Conservation (phyloP, 306 rosid species). For the Vicia faba region DNA sequence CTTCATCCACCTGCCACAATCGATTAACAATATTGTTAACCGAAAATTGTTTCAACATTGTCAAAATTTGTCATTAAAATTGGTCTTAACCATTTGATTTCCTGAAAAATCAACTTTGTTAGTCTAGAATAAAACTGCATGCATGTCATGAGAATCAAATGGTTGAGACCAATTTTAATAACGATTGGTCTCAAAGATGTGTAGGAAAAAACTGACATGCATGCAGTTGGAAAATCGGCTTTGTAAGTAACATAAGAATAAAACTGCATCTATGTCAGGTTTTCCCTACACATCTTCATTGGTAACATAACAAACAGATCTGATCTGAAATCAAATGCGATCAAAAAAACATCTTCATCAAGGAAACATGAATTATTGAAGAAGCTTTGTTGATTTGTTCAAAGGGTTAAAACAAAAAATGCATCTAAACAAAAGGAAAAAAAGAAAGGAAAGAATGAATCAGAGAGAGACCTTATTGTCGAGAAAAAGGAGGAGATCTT, state of each 20-base stretch:
- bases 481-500: conserved; percentile 59
- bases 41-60: neutral
- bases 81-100: too few relatives aligned
- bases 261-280: neutral
- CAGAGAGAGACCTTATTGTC: conserved; percentile 58
- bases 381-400: neutral
- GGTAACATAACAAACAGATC: conserved; percentile 22
- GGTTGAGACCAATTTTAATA: too few relatives aligned
- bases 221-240: too few relatives aligned
- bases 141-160: neutral
- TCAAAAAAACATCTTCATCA: too few relatives aligned
- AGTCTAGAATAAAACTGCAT: neutral
- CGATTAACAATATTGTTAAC: neutral
- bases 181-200: too few relatives aligned
- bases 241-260: neutral
- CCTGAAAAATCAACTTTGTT: too few relatives aligned
- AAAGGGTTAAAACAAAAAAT: neutral
- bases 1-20: conserved; percentile 63
- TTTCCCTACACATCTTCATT: neutral
- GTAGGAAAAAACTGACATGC: too few relatives aligned
- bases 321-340: conserved; percentile 25
- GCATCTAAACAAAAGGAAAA: neutral
- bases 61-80: neutral
- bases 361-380: neutral
- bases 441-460: neutral